Base-by-base conservation (phyloP, 495 filamentous ascomycete genomes). In the Monascus purpureus region DNA sequence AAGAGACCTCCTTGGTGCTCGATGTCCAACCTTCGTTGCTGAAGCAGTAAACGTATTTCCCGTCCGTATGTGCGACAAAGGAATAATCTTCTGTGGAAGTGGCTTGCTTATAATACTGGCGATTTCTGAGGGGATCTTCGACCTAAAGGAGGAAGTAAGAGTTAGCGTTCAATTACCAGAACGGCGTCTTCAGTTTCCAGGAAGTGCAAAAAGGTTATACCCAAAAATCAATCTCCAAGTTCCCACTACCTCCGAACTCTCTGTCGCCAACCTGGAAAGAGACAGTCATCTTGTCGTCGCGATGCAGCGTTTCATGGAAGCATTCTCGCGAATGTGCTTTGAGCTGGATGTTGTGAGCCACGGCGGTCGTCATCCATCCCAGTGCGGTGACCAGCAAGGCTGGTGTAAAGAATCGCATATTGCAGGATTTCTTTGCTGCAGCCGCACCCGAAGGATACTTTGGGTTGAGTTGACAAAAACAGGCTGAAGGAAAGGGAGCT, bases 221-320 rank as follows among this genome's bases (percentile, higher is more conserved):
- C 90, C 87, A 97, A 56, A 96, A 96, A 56, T 96, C 90, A 53
- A 96, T 73, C 43, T 96, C 90, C 12, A 97, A 64, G 49, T 95
- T 96, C 8, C 90, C 88, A 25, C 84, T 86, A 11, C 82, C 77
- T 17, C 88, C 90, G 55, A 95, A 96, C 46, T 97, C 90, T 35
- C 92, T 61, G 52, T 97, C 90, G 42, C 92, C 90, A 37, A 96
- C 87, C 65, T 96, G 90, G 67, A 94, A 97, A 11, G 86, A 90
- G 18, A 97, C 88, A 7, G 86, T 95, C 90, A 97, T 97, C 56
- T 79, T 77, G 62, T 97, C 90, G 56, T 94, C 90, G 44, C 68
- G 73, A 63, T 94, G 86, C 25, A 97, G 75, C 29, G 62, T 54
- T 63, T 97, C 90, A 70, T 94, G 84, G 70, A 95, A 97, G 66